Base-by-base conservation (phyloP, 2,329 filamentous ascomycete genomes). In the Penicillium occitanis region DNA sequence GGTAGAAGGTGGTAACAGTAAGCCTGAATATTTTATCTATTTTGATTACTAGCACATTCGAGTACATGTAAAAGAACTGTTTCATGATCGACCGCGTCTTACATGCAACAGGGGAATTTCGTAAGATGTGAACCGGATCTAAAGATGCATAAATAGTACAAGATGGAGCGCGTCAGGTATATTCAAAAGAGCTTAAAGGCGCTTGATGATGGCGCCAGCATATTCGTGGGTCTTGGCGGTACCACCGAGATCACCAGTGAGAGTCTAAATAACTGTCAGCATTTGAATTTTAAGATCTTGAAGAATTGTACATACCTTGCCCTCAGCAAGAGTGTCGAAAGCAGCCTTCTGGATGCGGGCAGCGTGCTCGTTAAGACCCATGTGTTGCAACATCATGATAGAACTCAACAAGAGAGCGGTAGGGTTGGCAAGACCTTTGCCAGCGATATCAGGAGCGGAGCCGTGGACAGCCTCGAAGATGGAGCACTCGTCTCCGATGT, bases 381-480 rank as follows among this genome's bases (percentile, higher is more conserved):
- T 98, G 84, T 99, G 95, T 82, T 95, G 90, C 86, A 99, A 84
- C 95, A 99, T 98, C 95, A 99, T 98, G 85, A 98, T 95, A 80
- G 91, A 96, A 81, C 88, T 92, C 76, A 98, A 90, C 71, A 99
- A 88, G 73, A 99, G 89, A 67, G 95, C 95, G 68, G 95, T 98
- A 69, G 95, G 95, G 88, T 99, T 99, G 76, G 95, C 95, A 73
- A 98, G 90, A 72, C 88, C 91, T 88, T 97, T 93, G 81, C 94
- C 94, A 71, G 92, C 93, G 79, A 98, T 98, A 81, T 98, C 94
- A 68, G 94, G 94, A 68, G 94, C 94, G 71, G 93, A 97, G 74
- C 94, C 94, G 86, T 99, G 95, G 75, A 99, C 95, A 75, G 95
- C 95, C 86, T 99, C 95, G 85, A 99, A 99, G 85, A 98, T 97